Evolutionary conservation across 148 eudicot species (phyloP).

Genomic region (Fallopia convolvulus): DNA sequence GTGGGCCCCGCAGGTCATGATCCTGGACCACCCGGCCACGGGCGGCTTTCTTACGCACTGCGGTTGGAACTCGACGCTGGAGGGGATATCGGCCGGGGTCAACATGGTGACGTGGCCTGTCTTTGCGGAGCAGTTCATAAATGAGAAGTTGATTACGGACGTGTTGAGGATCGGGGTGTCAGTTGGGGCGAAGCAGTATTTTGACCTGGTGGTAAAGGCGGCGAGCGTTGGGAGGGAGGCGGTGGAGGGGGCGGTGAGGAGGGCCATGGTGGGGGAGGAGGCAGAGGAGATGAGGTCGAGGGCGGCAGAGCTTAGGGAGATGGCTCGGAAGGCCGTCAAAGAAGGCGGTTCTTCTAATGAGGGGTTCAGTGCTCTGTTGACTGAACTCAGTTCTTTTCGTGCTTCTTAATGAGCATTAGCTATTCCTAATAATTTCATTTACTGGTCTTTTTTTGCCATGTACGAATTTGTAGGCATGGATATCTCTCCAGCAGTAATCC

Average conservation of each 20-base stretch:
- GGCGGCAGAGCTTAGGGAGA: constrained; percentile 20
- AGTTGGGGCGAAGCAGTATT: constrained; percentile 18
- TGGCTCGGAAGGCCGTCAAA: constrained; percentile 22
- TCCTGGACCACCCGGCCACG: constrained; percentile 19
- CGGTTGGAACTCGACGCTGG: constrained; percentile 28
- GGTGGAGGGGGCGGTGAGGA: constrained; percentile 15
- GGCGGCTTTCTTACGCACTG: constrained; percentile 31
- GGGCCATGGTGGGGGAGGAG: constrained; percentile 25
- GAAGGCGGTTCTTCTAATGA: constrained; percentile 25
- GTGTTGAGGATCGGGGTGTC: constrained; percentile 21
- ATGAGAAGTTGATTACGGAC: constrained; percentile 25
- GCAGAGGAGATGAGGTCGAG: constrained; percentile 17
- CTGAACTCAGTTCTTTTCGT: constrained; percentile 2
- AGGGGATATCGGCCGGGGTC: constrained; percentile 26
- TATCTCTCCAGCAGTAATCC: no score
- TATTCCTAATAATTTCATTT: no score
- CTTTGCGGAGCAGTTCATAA: constrained; percentile 30
- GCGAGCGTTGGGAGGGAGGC: constrained; percentile 14
- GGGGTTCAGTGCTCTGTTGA: constrained; percentile 11
- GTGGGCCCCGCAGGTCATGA: constrained; percentile 32
- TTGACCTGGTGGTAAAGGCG: constrained; percentile 5
- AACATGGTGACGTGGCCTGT: constrained; percentile 29
- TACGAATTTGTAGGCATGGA: no score
- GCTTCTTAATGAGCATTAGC: no score
- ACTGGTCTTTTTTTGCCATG: no score